Conservation (phyloP, 169 alveolate species). For the Eimeria maxima region DNA sequence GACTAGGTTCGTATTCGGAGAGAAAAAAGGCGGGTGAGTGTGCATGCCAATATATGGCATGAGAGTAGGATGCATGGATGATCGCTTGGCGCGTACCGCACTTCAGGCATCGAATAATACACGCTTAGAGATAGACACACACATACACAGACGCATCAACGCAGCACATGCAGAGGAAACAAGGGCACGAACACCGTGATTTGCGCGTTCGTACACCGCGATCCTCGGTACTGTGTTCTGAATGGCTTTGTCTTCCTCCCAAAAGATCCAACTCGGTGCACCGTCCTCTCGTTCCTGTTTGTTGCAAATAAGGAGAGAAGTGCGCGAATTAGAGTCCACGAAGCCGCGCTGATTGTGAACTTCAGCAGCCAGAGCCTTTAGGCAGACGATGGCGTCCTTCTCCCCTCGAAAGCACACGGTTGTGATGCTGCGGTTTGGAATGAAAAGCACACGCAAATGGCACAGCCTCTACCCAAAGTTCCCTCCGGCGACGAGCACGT, state of each 20-base stretch:
- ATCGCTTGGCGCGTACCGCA: neutral
- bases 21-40: neutral
- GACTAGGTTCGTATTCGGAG: neutral
- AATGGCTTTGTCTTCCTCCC: constrained; percentile 15
- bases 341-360: neutral
- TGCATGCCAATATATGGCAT: neutral
- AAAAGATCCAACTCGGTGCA: constrained; percentile 4
- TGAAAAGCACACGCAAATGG: neutral
- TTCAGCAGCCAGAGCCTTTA: constrained; percentile 31
- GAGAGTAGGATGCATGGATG: neutral
- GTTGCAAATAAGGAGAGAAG: constrained; percentile 17
- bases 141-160: neutral
- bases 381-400: constrained; percentile 40
- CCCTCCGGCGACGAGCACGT: neutral
- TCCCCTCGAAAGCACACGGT: constrained; percentile 28
- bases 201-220: constrained; percentile 17
- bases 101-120: neutral
- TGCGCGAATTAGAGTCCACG: neutral
- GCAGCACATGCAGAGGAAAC: neutral
- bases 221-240: constrained; percentile 5
- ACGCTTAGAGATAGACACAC: neutral
- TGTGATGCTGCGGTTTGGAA: constrained; percentile 20
- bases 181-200: neutral
- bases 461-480: neutral
- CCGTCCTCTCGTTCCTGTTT: neutral